These are phyloP conservation scores for Xylaria hypoxylon DNA, from an alignment of 2,329 filamentous ascomycete species.

Conservation along the genomic window DNA sequence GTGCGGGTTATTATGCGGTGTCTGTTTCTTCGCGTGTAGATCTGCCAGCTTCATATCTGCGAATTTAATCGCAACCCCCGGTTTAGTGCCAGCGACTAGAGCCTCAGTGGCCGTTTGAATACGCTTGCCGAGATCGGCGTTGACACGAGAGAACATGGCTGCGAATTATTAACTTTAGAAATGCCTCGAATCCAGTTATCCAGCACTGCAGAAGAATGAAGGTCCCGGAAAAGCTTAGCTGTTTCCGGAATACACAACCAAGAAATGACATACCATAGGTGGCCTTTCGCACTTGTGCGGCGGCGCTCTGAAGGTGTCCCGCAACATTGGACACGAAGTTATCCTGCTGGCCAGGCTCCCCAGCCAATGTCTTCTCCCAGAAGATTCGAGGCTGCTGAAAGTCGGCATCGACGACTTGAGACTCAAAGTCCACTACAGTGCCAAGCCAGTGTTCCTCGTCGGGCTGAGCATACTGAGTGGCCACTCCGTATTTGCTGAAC, in stretches of 20 bases:
- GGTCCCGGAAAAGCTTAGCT: background rate
- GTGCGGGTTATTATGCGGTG: slow-evolving; percentile 17
- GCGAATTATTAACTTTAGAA: slow-evolving; percentile 57
- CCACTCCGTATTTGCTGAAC: slow-evolving; percentile 24
- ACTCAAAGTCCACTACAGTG: slow-evolving; percentile 56
- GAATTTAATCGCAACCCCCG: slow-evolving; percentile 12
- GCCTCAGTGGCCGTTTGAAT: slow-evolving; percentile 65
- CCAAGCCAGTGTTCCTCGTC: slow-evolving; percentile 62
- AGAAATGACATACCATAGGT: slow-evolving; percentile 36
- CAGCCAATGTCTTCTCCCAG: slow-evolving; percentile 59
- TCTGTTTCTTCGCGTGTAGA: slow-evolving; percentile 35
- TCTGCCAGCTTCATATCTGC: slow-evolving; percentile 36
- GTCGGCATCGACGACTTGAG: slow-evolving; percentile 60
- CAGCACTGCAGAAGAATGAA: too few species aligned
- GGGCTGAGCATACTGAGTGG: slow-evolving; percentile 56
- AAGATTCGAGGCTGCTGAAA: slow-evolving; percentile 55
- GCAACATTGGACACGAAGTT: slow-evolving; percentile 70
- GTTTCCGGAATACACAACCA: background rate
- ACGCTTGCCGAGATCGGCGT: slow-evolving; percentile 62
- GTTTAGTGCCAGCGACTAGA: slow-evolving; percentile 16
- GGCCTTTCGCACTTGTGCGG: slow-evolving; percentile 30
- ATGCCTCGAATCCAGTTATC: too few species aligned
- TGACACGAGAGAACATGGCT: slow-evolving; percentile 68
- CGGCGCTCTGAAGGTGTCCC: slow-evolving; percentile 62
- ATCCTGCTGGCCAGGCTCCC: slow-evolving; percentile 64